These are phyloP conservation scores for Microsporum canis DNA, from an alignment of 2,329 filamentous ascomycete species.

Conservation along the genomic window DNA sequence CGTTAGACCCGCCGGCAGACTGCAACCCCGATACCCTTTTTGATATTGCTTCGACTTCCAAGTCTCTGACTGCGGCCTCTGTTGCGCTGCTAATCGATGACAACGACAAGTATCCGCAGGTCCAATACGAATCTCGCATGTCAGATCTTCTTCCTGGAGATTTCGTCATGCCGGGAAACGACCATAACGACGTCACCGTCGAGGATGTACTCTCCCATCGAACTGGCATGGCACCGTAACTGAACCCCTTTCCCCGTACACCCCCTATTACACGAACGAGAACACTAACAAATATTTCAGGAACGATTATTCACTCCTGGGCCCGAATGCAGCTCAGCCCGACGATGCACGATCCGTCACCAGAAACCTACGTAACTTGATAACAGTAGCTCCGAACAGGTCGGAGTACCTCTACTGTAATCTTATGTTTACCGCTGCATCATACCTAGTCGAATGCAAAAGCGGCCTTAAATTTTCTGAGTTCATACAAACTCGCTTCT, in stretches of 20 bases:
- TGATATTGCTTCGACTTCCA: conserved; percentile 18
- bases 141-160: conserved; percentile 40
- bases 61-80: conserved; percentile 21
- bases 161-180: conserved; percentile 40
- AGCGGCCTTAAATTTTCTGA: neutral
- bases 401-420: neutral
- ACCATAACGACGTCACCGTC: conserved; percentile 41
- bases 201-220: conserved; percentile 46
- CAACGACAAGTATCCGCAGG: conserved; percentile 22
- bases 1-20: neutral
- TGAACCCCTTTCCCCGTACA: conserved; percentile 12
- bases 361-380: neutral
- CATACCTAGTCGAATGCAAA: neutral
- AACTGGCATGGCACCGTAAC: conserved; percentile 40
- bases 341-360: neutral
- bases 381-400: neutral
- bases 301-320: neutral
- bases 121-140: conserved; percentile 41
- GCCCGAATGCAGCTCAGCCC: neutral
- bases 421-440: neutral
- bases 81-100: conserved; percentile 36
- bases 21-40: conserved; percentile 19
- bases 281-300: neutral
- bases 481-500: neutral
- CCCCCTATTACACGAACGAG: neutral